Percentiles rank a stretch among this genome's conserved stretches.
Conservation (phyloP, 1,139 yeast genomes). For the Spencermartinsiella ligniputridi region DNA sequence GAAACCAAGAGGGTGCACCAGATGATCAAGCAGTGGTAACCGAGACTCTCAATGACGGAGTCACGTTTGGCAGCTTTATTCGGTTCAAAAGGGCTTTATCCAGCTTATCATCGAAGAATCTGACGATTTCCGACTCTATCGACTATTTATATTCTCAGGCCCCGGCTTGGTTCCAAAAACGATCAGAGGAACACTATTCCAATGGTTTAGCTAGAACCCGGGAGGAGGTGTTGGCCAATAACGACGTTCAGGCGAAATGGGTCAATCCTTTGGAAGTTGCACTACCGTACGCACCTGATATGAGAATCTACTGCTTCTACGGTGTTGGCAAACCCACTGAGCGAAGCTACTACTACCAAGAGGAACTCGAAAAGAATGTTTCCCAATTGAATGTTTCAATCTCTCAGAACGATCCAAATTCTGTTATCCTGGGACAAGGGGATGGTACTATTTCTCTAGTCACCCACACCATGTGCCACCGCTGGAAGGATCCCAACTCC, state of each 20-base stretch:
- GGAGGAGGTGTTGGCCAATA: conserved; percentile 57
- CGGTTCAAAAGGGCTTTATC: conserved; percentile 50
- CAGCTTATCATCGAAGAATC: conserved; percentile 44
- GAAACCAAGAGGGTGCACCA: conserved; percentile 44
- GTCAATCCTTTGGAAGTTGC: conserved; percentile 87
- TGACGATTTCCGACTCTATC: conserved; percentile 63
- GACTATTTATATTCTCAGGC: conserved; percentile 59
- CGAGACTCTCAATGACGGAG: conserved; percentile 27
- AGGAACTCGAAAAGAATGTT: conserved; percentile 45
- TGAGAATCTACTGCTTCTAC: conserved; percentile 84
- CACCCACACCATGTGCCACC: conserved; percentile 76
- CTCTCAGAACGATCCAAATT: conserved; percentile 50
- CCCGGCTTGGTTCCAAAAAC: conserved; percentile 68
- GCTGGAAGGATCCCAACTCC: conserved; percentile 71
- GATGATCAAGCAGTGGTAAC: conserved; percentile 46
- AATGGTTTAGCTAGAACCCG: conserved; percentile 64
- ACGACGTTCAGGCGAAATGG: conserved; percentile 76
- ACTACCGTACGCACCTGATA: conserved; percentile 87
- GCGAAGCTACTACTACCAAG: conserved; percentile 81
- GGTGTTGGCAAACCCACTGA: conserved; percentile 97
- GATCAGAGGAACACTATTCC: conserved; percentile 69
- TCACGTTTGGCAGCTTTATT: conserved; percentile 72
- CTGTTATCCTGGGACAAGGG: conserved; percentile 84
- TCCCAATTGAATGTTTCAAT: conserved; percentile 64
- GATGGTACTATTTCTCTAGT: conserved; percentile 91